These are phyloP conservation scores for Venturia nashicola DNA, from an alignment of 2,329 filamentous ascomycete genomes.

Conservation along the genomic window DNA sequence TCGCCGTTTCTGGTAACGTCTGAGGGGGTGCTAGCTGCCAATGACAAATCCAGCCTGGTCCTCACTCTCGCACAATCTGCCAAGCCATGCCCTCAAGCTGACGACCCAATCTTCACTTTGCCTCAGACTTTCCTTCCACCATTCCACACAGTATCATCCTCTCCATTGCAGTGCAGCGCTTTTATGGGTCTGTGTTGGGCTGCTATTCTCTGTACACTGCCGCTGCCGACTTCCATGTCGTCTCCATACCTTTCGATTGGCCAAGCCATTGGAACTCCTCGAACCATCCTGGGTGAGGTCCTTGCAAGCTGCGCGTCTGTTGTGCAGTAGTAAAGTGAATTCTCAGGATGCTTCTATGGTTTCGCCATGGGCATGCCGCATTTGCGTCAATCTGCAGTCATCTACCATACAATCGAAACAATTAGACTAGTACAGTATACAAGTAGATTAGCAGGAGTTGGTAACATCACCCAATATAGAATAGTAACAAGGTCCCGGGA, in stretches of 20 bases:
- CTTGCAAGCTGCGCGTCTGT: not conserved
- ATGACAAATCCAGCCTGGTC: too few relatives aligned
- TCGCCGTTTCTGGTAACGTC: not conserved
- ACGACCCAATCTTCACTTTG: not conserved
- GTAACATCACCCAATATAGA: too few relatives aligned
- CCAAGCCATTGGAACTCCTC: not conserved
- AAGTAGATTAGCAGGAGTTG: too few relatives aligned
- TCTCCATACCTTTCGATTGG: not conserved
- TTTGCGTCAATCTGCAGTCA: not conserved
- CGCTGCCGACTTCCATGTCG: not conserved
- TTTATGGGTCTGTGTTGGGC: not conserved
- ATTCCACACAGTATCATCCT: too few relatives aligned
- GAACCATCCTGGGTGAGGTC: not conserved
- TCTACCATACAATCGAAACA: too few relatives aligned
- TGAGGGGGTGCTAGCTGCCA: not conserved
- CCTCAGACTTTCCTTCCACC: not conserved
- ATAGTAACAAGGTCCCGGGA: too few relatives aligned
- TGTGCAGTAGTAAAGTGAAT: not conserved
- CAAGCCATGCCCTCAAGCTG: not conserved
- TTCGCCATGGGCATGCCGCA: not conserved
- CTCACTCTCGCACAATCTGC: not conserved
- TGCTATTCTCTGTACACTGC: not conserved
- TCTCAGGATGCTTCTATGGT: not conserved
- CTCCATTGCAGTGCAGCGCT: too few relatives aligned
- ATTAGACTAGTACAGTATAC: too few relatives aligned